Conservation (phyloP, 495 filamentous ascomycete species). For the Aspergillus panamensis region DNA sequence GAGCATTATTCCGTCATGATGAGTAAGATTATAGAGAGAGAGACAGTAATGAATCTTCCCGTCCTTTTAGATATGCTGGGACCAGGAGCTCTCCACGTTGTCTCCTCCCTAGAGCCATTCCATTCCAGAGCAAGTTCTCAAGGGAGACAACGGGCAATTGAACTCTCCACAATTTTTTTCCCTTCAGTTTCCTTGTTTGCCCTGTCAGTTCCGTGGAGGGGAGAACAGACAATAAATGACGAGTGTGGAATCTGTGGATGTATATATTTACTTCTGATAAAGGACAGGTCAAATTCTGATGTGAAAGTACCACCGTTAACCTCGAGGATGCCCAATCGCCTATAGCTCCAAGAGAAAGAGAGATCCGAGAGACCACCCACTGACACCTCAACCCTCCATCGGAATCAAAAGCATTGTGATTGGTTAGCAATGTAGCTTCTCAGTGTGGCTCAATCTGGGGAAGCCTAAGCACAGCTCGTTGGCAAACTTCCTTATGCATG, state of each 20-base stretch:
- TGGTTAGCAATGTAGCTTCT: conserved; percentile 10
- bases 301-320: not conserved
- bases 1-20: not conserved
- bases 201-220: not conserved
- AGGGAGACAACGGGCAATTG: not conserved
- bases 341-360: not conserved
- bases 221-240: not conserved
- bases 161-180: not conserved
- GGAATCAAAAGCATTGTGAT: conserved; percentile 4
- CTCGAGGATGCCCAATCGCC: not conserved
- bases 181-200: not conserved
- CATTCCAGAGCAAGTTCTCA: not conserved
- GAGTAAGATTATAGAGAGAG: not conserved
- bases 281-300: conserved; percentile 1
- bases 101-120: not conserved
- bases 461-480: conserved; percentile 4
- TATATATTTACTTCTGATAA: not conserved
- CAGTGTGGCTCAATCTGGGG: conserved; percentile 20
- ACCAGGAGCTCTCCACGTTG: not conserved
- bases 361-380: conserved; percentile 1
- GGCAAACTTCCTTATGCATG: conserved; percentile 13
- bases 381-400: conserved; percentile 6
- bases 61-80: not conserved
- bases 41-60: not conserved
- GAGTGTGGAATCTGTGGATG: too few species aligned